Base-by-base conservation (phyloP, 805 yeast genomes). In the Myxozyma neotropica region DNA sequence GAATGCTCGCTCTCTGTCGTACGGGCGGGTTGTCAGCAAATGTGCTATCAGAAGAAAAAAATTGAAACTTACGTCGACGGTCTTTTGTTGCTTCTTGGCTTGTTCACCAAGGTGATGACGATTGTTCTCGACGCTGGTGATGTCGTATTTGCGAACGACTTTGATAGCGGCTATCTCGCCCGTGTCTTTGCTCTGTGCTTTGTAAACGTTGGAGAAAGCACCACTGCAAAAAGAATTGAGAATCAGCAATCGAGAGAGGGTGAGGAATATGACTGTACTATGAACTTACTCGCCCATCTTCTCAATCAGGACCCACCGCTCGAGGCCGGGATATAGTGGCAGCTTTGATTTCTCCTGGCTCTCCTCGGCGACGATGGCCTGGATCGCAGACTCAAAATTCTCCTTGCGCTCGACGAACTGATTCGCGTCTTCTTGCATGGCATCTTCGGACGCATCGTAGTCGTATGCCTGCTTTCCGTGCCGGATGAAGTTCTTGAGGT, bases 141-240 rank as follows among this genome's bases (percentile, higher is more conserved):
- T 53, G 39, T 80, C 78, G 46, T 74, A 73, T 70, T 89, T 89
- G 66, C 82, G 80, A 46, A 90, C 88, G 59, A 88, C 81, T 69
- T 89, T 89, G 68, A 89, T 82, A 12, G 96, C 96, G 15, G 89
- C 85, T 38, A 74, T 73, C 50, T 80, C 72, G 33, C 74, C 72
- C 4, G 77, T 70, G 10, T 66, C 65, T 2, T 74, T 64, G 67
- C 86, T 85, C 15, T 76, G 70, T 0, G 95, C 96, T 70, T 81
- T 84, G 75, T 84, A 89, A 3, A 93, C 98, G 12, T 82, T 80
- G 2, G 96, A 89, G 71, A 93, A 92, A 0, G 97, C 97, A 7
- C 98, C 98, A 70, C 67, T 64, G 38, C 29, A 23, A 23, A 12
- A 7, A 8, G 15, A 38, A 7, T n/a, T 15, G 33, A 46, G n/a